phyloP scores from a whole-genome alignment of 2,329 filamentous ascomycete species.

The Scedosporium boydii region DNA sequence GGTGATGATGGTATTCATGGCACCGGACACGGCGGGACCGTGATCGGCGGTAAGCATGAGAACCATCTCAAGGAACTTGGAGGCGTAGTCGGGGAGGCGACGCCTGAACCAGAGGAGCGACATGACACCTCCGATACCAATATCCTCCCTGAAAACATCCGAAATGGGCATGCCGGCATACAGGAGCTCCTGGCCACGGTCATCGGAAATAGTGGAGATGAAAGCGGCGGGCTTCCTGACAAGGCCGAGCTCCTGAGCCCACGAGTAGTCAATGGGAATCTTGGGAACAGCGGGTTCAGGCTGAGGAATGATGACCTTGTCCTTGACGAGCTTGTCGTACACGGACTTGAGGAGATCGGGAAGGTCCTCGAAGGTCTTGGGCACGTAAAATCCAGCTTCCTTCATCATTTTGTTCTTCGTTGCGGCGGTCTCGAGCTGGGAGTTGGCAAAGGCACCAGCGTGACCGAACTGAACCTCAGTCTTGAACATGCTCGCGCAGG shows the following conservation, averaged over 20 bases:
- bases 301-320: conserved; percentile 76
- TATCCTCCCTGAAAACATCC: conserved; percentile 98
- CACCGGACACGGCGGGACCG: conserved; percentile 96
- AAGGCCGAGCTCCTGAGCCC: conserved; percentile 97
- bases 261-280: conserved; percentile 99
- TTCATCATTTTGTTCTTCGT: conserved; percentile 97
- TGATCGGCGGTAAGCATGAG: conserved; percentile 99
- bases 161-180: conserved; percentile 99
- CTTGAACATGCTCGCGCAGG: conserved; percentile 99
- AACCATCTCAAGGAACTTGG: conserved; percentile 99
- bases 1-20: conserved; percentile 99
- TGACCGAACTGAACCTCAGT: conserved; percentile 99
- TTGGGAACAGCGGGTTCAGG: conserved; percentile 90
- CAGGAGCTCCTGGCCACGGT: conserved; percentile 97
- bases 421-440: conserved; percentile 92
- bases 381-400: conserved; percentile 89
- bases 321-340: conserved; percentile 79
- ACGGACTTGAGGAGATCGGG: conserved; percentile 66
- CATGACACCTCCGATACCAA: conserved; percentile 99
- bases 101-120: conserved; percentile 99
- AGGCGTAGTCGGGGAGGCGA: conserved; percentile 88
- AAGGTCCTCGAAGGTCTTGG: conserved; percentile 94
- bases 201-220: conserved; percentile 99
- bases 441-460: conserved; percentile 98
- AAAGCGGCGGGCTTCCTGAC: conserved; percentile 99